Evolutionary conservation across 495 filamentous ascomycete genomes (phyloP).

Genomic region (Letharia columbiana): DNA sequence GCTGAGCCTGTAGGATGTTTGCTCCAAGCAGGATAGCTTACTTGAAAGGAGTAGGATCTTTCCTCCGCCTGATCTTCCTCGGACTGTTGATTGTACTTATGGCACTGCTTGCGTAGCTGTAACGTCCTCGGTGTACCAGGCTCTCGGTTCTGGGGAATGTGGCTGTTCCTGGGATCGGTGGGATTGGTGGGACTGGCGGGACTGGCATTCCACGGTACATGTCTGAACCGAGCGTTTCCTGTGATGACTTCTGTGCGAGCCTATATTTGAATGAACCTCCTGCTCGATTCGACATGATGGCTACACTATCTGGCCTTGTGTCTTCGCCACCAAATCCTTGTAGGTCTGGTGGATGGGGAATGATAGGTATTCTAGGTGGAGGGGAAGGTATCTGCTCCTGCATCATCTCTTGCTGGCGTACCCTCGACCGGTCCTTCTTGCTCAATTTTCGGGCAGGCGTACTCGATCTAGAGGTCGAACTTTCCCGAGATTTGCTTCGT

Average conservation of each 20-base stretch:
- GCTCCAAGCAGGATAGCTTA: constrained; percentile 39
- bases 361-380: constrained; percentile 72
- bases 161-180: constrained; percentile 40
- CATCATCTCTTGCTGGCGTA: constrained; percentile 57
- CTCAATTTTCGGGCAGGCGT: constrained; percentile 52
- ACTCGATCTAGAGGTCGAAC: constrained; percentile 32
- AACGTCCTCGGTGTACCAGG: constrained; percentile 94
- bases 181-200: constrained; percentile 33
- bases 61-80: constrained; percentile 81
- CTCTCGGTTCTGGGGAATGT: constrained; percentile 76
- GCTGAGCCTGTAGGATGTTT: background rate
- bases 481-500: constrained; percentile 71
- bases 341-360: constrained; percentile 54
- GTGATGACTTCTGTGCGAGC: constrained; percentile 23
- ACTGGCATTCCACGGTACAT: constrained; percentile 26
- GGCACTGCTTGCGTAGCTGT: constrained; percentile 92
- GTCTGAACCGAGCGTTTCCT: constrained; percentile 20
- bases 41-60: constrained; percentile 98
- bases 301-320: constrained; percentile 54
- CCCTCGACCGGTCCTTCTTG: constrained; percentile 55
- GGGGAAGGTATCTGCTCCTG: constrained; percentile 55
- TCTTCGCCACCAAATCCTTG: constrained; percentile 65
- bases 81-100: constrained; percentile 92
- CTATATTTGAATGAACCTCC: constrained; percentile 27
- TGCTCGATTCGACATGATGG: constrained; percentile 50